Evolutionary conservation across 2,329 filamentous ascomycete species (phyloP), one percentile per base, ranked within the genome.

Genomic region (Talaromyces atroroseus): DNA sequence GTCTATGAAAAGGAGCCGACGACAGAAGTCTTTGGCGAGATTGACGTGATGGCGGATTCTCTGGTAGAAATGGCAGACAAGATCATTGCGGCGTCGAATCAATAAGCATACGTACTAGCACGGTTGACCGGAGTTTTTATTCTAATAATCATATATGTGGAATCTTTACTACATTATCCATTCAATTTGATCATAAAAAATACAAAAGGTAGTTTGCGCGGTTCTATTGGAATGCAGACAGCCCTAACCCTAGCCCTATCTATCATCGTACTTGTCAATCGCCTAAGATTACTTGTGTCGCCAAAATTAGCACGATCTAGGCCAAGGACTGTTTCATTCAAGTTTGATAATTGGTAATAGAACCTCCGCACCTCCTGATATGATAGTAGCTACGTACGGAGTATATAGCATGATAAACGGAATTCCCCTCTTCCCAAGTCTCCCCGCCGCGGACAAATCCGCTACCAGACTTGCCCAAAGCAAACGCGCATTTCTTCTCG

Each of bases 1-100:
- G 71, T 79, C 0, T 78, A 76, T 62, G 81, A 84, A 63, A 76
- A 77, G 57, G 80, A 83, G 61, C 66, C 74, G 6, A 76, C 76
- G 48, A 64, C 67, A 7, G 77, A 80, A 51, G 65, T 84, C 0
- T 83, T 81, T 70, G 77, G 72, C 11, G 67, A 76, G 60, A 76
- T 82, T 74, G 80, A 82, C 51, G 77, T 83, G 23, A 71, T 77
- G 58, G 75, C 75, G 6, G 74, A 77, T 42, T 71, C 65, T 0
- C 63, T 83, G 42, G 67, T 71, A 1, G 76, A 75, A 12, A 78
- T 83, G 77, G 81, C 80, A 1, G 68, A 75, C 14, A 54, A 54
- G 29, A 54, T 54, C 20, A 45, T 52, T 44, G 23, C 38, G 4
- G 40, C 40, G 20, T 52, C 50, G 24, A 45, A 21, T 18, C 14